Percentiles rank a stretch among this genome's conserved stretches.
phyloP scores from a whole-genome alignment of 768 basidiomycete genomes.

The Galerina sulciceps region DNA sequence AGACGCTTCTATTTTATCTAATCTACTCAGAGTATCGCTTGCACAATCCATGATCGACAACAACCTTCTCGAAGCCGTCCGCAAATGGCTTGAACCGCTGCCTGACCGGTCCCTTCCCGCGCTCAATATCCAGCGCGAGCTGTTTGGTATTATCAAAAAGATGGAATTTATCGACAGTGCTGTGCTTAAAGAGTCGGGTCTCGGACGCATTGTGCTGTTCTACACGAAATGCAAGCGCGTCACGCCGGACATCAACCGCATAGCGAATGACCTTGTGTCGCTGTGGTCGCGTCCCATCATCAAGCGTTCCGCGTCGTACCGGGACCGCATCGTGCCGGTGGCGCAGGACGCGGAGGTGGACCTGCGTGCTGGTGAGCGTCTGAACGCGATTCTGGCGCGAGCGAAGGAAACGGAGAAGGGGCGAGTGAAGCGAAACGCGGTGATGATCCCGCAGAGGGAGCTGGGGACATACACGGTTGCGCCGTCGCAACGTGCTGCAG shows the following conservation, averaged over 20 bases:
- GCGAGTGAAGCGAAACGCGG: conserved; percentile 76
- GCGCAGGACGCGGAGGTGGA: conserved; percentile 44
- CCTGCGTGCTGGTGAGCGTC: conserved; percentile 51
- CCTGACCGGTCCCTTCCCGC: conserved; percentile 92
- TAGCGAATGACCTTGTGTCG: conserved; percentile 83
- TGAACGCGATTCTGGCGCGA: conserved; percentile 71
- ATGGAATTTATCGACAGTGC: conserved; percentile 92
- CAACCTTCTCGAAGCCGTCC: conserved; percentile 88
- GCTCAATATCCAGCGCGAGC: conserved; percentile 92
- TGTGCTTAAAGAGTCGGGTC: conserved; percentile 87
- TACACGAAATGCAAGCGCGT: conserved; percentile 96
- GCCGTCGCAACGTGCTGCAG: conserved; percentile 56
- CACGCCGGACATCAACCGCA: conserved; percentile 76
- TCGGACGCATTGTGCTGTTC: conserved; percentile 90
- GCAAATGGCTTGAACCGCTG: conserved; percentile 92
- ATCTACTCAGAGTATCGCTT: conserved; percentile 67
- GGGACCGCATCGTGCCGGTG: conserved; percentile 71
- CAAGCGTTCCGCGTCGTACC: conserved; percentile 83
- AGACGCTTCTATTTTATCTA: conserved; percentile 5
- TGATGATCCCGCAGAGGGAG: conserved; percentile 79
- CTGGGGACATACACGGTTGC: conserved; percentile 82
- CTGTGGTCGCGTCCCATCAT: conserved; percentile 91
- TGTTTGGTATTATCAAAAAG: conserved; percentile 82
- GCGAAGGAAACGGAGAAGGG: conserved; percentile 72
- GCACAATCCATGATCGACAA: conserved; percentile 95